A percentile compares a stretch with the other conserved stretches of the same genome.
These are phyloP conservation scores for Hypomontagnella submonticulosa DNA, from an alignment of 495 filamentous ascomycete genomes.

Conservation along the genomic window DNA sequence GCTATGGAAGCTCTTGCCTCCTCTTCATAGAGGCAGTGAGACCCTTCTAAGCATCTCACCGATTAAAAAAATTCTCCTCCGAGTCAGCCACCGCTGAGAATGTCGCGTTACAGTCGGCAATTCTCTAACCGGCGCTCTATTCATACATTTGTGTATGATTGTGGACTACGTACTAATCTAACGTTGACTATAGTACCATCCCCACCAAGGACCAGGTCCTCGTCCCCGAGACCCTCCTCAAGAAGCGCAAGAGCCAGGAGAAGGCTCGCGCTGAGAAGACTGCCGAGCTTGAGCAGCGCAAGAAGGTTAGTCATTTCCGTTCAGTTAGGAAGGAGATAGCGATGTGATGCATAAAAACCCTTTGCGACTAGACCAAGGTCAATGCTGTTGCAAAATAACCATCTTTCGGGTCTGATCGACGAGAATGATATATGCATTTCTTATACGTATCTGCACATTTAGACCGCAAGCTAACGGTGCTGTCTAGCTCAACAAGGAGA, in stretches of 20 bases:
- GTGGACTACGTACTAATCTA: constrained; percentile 75
- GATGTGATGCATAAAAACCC: constrained; percentile 73
- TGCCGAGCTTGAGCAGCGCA: constrained; percentile 83
- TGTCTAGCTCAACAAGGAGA: constrained; percentile 89
- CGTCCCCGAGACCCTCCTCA: constrained; percentile 96
- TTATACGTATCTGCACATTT: constrained; percentile 27
- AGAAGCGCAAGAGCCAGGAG: constrained; percentile 99
- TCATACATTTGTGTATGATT: constrained; percentile 64
- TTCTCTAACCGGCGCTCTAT: constrained; percentile 88
- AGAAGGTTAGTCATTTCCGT: constrained; percentile 75
- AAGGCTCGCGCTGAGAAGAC: constrained; percentile 90
- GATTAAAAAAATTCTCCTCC: constrained; percentile 85
- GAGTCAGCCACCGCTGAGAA: constrained; percentile 88
- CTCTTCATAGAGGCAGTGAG: constrained; percentile 13
- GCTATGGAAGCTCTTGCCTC: constrained; percentile 16
- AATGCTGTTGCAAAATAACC: constrained; percentile 97
- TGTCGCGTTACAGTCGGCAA: constrained; percentile 84
- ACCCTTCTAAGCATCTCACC: constrained; percentile 64
- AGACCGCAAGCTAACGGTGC: constrained; percentile 39
- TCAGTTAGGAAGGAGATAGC: constrained; percentile 35
- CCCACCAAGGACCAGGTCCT: constrained; percentile 92
- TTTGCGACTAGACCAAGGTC: constrained; percentile 92
- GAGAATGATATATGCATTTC: constrained; percentile 35
- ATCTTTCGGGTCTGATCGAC: constrained; percentile 99
- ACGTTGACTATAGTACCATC: constrained; percentile 71